A percentile compares a stretch with the other conserved stretches of the same genome.
phyloP scores from a whole-genome alignment of 179 eudicot genomes.

The Heliamphora pulchella region DNA sequence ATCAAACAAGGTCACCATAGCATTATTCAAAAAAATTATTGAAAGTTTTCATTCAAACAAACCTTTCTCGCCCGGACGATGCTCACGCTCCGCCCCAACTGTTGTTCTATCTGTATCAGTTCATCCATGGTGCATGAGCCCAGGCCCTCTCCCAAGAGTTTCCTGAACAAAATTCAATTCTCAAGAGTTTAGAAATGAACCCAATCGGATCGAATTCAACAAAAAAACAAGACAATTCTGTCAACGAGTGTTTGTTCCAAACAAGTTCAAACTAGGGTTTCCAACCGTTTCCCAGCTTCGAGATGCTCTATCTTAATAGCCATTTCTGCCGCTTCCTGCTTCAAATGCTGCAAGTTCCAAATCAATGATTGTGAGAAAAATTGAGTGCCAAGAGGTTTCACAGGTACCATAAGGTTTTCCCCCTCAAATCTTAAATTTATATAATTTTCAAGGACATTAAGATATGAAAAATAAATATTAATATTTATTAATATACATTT shows the following conservation, averaged over 20 bases:
- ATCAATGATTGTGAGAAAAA: not conserved
- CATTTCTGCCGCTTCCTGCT: conserved; percentile 60
- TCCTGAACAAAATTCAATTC: conserved; percentile 28
- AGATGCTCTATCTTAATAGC: conserved; percentile 62
- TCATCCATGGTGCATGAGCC: conserved; percentile 61
- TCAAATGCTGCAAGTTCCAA: conserved; percentile 45
- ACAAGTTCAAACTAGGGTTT: conserved; percentile 22
- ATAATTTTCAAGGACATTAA: too few species aligned
- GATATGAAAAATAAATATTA: too few species aligned
- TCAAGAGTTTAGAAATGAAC: not conserved
- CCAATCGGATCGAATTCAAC: too few species aligned
- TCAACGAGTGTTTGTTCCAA: too few species aligned
- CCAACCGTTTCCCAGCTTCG: conserved; percentile 52
- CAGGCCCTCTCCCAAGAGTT: conserved; percentile 68
- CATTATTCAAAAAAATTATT: too few species aligned
- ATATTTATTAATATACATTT: too few species aligned
- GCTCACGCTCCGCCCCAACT: conserved; percentile 58
- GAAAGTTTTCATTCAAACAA: not conserved
- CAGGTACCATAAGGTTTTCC: too few species aligned
- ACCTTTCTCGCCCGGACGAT: conserved; percentile 75
- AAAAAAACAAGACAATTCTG: too few species aligned
- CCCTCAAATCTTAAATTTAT: too few species aligned
- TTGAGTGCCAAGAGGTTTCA: too few species aligned
- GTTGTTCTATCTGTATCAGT: conserved; percentile 60
- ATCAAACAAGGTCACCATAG: too few species aligned